Conservation (phyloP, 2,329 filamentous ascomycete species). For the Myriosclerotinia scirpicola region DNA sequence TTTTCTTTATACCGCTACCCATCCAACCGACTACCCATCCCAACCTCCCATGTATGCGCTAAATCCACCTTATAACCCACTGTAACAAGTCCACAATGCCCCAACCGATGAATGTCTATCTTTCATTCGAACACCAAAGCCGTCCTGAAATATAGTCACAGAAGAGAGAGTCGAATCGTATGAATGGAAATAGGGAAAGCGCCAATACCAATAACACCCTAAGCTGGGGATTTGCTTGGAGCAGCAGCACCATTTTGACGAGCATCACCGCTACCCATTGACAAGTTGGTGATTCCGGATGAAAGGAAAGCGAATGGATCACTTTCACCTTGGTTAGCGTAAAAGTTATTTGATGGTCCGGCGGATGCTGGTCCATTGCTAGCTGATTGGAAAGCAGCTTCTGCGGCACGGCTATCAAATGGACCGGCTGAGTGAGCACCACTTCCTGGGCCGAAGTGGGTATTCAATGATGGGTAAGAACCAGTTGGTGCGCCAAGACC, state of each 20-base stretch:
- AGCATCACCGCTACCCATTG: conserved; percentile 64
- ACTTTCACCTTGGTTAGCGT: conserved; percentile 59
- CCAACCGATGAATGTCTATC: conserved; percentile 37
- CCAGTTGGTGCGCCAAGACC: conserved; percentile 77
- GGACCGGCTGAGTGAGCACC: conserved; percentile 79
- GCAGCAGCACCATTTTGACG: conserved; percentile 59
- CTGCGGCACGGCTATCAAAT: conserved; percentile 90
- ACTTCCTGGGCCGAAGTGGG: conserved; percentile 72
- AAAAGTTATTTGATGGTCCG: conserved; percentile 71
- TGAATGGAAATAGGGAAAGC: conserved; percentile 35
- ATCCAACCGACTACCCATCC: conserved; percentile 30
- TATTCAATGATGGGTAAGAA: conserved; percentile 79
- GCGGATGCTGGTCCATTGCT: conserved; percentile 77
- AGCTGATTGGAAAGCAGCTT: conserved; percentile 90
- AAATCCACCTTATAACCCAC: conserved; percentile 35
- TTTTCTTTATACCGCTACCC: conserved; percentile 40
- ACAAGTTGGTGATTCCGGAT: conserved; percentile 68
- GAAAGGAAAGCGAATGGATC: conserved; percentile 82
- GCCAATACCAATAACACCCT: conserved; percentile 31
- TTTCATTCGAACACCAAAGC: conserved; percentile 39
- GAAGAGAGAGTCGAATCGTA: conserved; percentile 36
- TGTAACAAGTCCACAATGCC: conserved; percentile 36
- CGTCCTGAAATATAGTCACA: conserved; percentile 41
- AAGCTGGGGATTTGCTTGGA: conserved; percentile 42
- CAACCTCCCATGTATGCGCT: conserved; percentile 27